Base-by-base conservation (phyloP, 2,329 filamentous ascomycete species). In the Epichloe gansuensis region DNA sequence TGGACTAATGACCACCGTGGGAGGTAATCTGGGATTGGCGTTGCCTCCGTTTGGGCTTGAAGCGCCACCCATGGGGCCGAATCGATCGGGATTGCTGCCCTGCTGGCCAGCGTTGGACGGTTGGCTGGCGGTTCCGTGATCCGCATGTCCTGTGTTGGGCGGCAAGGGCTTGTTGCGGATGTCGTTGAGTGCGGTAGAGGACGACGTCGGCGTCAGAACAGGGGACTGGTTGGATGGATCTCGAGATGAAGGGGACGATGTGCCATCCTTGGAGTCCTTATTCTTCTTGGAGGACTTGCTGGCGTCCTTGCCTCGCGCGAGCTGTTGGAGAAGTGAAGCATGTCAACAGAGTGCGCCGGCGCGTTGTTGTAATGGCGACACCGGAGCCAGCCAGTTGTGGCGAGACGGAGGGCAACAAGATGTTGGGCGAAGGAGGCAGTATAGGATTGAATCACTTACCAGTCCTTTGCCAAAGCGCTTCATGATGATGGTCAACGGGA, bases 381-480 rank as follows among this genome's bases (percentile, higher is more conserved):
- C 35, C 38, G 35, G 43, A n/a, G 45, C 54, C 39, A 43, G 34
- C 28, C 31, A 47, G 23, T 15, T 15, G 34, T 25, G 43, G 28
- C 21, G 34, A 41, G 38, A 23, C 13, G 34, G 45, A 37, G 12
- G 37, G 43, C 1, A 17, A 31, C 15, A 60, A 61, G 58, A 57
- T 48, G 54, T 57, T 57, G 59, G 57, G 35, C 23, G 52, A 13
- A 5, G 13, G 4, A 9, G 35, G 46, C 23, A n/a, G 23, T 31
- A 13, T 11, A 7, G 37, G 11, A 15, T 31, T 11, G 37, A 21
- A 17, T 7, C 15, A 61, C 60, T 57, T 43, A 62, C 60, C 45
- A 96, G 90, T 86, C 88, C 88, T 78, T 95, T 89, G 74, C 90
- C 87, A 73, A 97, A 95, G 70, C 89, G 87, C 77, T 95, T 96